A percentile compares a stretch with the other conserved stretches of the same genome.
Conservation (phyloP, 2,329 filamentous ascomycete genomes). For the Coniosporium tulheliwenetii region DNA sequence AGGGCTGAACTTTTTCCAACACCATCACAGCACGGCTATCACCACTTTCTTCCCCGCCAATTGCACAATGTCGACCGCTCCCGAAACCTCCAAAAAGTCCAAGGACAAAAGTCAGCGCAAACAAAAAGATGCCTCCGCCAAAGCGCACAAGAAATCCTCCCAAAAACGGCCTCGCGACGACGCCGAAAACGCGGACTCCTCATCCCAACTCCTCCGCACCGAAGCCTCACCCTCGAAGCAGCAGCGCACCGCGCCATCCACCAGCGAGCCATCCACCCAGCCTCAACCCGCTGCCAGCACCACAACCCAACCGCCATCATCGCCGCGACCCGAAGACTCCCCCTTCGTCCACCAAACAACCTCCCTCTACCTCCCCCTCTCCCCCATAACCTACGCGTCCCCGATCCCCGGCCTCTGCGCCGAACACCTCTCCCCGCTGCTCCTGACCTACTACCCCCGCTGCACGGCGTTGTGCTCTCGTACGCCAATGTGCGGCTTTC, state of each 20-base stretch:
- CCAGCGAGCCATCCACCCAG: too few relatives aligned
- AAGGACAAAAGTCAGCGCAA: slow-evolving; percentile 6
- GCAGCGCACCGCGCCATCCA: slow-evolving; percentile 7
- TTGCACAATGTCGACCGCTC: slow-evolving; percentile 9
- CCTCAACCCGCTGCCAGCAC: slow-evolving; percentile 17
- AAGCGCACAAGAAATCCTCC: slow-evolving; percentile 3
- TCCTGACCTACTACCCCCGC: slow-evolving; percentile 63
- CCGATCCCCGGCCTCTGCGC: slow-evolving; percentile 56
- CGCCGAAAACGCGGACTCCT: background rate
- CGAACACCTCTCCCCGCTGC: slow-evolving; percentile 58
- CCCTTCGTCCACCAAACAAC: slow-evolving; percentile 68
- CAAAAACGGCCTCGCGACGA: slow-evolving; percentile 1
- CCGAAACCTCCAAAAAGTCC: slow-evolving; percentile 3
- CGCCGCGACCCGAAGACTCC: slow-evolving; percentile 25
- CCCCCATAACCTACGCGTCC: slow-evolving; percentile 52
- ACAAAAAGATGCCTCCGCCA: slow-evolving; percentile 1
- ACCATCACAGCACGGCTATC: too few relatives aligned
- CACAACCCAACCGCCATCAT: slow-evolving; percentile 12
- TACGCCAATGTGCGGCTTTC: slow-evolving; percentile 56
- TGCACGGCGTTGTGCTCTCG: slow-evolving; percentile 58
- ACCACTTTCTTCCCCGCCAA: background rate
- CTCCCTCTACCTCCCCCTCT: slow-evolving; percentile 65
- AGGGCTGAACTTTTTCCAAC: too few relatives aligned
- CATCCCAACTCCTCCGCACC: background rate
- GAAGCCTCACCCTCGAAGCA: slow-evolving; percentile 14